Evolutionary conservation across 2,329 filamentous ascomycete species (phyloP).

Genomic region (Penicillium hordei): DNA sequence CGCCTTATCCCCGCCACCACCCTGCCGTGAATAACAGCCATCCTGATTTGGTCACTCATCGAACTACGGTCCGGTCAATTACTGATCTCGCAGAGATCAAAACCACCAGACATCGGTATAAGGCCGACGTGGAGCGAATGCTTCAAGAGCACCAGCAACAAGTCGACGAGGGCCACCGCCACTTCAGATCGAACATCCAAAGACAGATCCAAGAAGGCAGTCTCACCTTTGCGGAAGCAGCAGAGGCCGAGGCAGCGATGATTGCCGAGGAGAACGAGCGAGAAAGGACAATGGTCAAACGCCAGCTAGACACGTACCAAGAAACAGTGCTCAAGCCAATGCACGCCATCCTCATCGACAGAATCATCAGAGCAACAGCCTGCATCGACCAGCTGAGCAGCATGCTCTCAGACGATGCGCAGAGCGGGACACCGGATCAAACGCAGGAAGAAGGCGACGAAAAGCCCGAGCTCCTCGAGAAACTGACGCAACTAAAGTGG

Average conservation of each 20-base stretch:
- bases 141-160: conserved; percentile 54
- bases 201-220: conserved; percentile 73
- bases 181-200: conserved; percentile 73
- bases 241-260: conserved; percentile 74
- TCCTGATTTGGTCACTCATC: conserved; percentile 77
- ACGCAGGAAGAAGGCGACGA: conserved; percentile 95
- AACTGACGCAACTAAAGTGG: conserved; percentile 93
- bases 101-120: conserved; percentile 58
- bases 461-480: conserved; percentile 88
- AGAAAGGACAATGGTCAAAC: conserved; percentile 71
- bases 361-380: conserved; percentile 70
- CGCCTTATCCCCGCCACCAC: conserved; percentile 90
- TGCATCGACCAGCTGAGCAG: conserved; percentile 74
- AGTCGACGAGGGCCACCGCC: conserved; percentile 60
- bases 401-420: conserved; percentile 71
- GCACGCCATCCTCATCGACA: conserved; percentile 73
- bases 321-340: conserved; percentile 77
- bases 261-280: conserved; percentile 67
- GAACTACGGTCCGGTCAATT: conserved; percentile 70
- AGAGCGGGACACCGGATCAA: conserved; percentile 69
- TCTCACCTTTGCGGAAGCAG: conserved; percentile 80
- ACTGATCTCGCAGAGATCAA: conserved; percentile 73
- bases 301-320: conserved; percentile 82
- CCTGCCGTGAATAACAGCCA: conserved; percentile 96
- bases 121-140: conserved; percentile 53